phyloP scores from a whole-genome alignment of 345 rosid species.

The Eutrema yunnanense region DNA sequence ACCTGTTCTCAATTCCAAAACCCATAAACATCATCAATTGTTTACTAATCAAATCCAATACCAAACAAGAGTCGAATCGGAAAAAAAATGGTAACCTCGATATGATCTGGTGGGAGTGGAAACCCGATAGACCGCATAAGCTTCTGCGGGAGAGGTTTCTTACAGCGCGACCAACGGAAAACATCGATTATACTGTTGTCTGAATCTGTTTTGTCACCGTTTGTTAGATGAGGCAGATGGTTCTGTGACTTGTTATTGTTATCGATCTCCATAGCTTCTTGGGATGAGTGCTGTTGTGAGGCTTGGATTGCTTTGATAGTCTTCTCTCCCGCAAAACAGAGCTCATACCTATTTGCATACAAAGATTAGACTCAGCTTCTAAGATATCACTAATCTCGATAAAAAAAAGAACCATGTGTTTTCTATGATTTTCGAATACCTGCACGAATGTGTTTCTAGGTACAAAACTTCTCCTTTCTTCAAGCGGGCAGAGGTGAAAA shows the following conservation, averaged over 20 bases:
- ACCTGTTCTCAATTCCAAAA: constrained; percentile 40
- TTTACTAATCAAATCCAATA: background rate
- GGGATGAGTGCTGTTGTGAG: constrained; percentile 42
- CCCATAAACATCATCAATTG: background rate
- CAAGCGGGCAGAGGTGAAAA: constrained; percentile 92
- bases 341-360: constrained; percentile 66
- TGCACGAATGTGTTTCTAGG: constrained; percentile 93
- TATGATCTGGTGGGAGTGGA: constrained; percentile 75
- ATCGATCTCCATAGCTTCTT: constrained; percentile 54
- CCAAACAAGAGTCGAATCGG: background rate
- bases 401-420: background rate
- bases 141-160: constrained; percentile 87
- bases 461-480: constrained; percentile 97
- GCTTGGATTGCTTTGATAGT: constrained; percentile 51
- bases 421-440: constrained; percentile 37
- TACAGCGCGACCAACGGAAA: constrained; percentile 93
- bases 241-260: constrained; percentile 42
- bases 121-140: constrained; percentile 82
- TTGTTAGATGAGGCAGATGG: constrained; percentile 49
- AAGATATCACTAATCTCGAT: background rate
- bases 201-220: constrained; percentile 66
- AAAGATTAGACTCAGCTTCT: background rate
- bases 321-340: constrained; percentile 87
- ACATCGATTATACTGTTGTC: constrained; percentile 63
- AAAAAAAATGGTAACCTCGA: constrained; percentile 54